phyloP scores from a whole-genome alignment of 192 early-diverging fungal genomes.

The Gorgonomyces haynaldii region DNA sequence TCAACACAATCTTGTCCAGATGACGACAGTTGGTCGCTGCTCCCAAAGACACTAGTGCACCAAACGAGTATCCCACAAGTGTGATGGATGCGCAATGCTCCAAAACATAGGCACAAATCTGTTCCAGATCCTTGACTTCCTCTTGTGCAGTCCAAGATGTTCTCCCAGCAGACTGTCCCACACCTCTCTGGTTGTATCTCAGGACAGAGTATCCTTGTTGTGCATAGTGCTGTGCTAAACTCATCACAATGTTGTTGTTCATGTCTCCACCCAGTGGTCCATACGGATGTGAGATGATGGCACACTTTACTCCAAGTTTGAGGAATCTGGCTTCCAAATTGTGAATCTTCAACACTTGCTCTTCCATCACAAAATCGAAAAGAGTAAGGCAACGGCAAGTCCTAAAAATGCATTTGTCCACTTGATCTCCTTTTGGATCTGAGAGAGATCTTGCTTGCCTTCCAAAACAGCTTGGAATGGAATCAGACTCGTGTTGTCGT shows the following conservation, averaged over 20 bases:
- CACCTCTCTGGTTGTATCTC: conserved; percentile 19
- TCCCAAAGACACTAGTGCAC: conserved; percentile 6
- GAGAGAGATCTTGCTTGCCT: too few species aligned
- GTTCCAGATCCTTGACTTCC: conserved; percentile 16
- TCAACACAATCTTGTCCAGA: conserved; percentile 12
- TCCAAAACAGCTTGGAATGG: too few species aligned
- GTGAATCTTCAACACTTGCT: not conserved
- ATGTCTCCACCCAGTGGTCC: conserved; percentile 24
- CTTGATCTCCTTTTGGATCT: too few species aligned
- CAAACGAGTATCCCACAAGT: conserved; percentile 21
- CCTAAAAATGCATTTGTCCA: too few species aligned
- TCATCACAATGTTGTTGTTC: conserved; percentile 21
- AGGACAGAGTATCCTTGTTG: conserved; percentile 12
- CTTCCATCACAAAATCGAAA: not conserved
- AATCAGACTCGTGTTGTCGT: too few species aligned
- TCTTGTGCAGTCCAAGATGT: conserved; percentile 10
- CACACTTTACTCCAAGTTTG: conserved; percentile 2
- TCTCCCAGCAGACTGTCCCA: conserved; percentile 14
- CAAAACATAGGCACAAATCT: conserved; percentile 9
- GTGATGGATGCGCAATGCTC: not conserved
- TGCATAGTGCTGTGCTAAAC: conserved; percentile 16
- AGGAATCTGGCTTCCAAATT: not conserved
- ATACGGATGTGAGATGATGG: conserved; percentile 21
- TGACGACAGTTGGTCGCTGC: conserved; percentile 9
- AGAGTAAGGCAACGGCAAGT: too few species aligned